Conservation (phyloP, 768 basidiomycete genomes). For the Inosperma sp. region DNA sequence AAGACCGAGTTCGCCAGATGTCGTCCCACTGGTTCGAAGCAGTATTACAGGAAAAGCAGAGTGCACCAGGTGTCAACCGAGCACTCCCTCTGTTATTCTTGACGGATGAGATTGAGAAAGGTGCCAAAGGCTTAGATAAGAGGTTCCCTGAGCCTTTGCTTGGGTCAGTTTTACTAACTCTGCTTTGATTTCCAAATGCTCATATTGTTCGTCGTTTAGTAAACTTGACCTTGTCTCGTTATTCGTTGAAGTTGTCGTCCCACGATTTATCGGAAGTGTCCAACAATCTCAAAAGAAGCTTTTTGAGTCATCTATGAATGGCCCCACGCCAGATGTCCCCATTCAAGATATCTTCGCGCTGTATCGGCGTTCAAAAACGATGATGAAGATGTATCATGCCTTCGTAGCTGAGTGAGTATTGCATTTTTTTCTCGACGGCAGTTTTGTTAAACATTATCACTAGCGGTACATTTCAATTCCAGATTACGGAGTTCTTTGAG, state of each 20-base stretch:
- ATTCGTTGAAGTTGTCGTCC: conserved; percentile 62
- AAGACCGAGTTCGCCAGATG: conserved; percentile 58
- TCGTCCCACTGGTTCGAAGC: conserved; percentile 56
- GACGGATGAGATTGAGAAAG: conserved; percentile 88
- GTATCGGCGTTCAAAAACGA: conserved; percentile 70
- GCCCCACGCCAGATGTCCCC: conserved; percentile 80
- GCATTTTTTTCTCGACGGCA: neutral
- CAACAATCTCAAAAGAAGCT: conserved; percentile 67
- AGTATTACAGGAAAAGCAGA: conserved; percentile 59
- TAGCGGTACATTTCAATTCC: conserved; percentile 59
- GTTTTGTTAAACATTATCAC: neutral
- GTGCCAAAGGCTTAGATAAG: conserved; percentile 77
- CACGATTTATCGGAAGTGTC: conserved; percentile 62
- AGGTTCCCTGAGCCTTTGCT: conserved; percentile 81
- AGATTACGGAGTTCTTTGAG: conserved; percentile 76
- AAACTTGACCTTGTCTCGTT: conserved; percentile 73
- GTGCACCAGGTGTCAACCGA: conserved; percentile 71
- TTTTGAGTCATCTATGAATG: conserved; percentile 80
- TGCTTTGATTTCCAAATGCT: neutral
- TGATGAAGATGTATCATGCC: conserved; percentile 76
- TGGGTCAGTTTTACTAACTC: conserved; percentile 41
- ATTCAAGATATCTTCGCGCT: conserved; percentile 88
- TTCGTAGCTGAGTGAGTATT: conserved; percentile 71
- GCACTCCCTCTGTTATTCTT: conserved; percentile 77
- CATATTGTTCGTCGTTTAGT: conserved; percentile 30